Conservation (phyloP, 768 basidiomycete genomes). For the Naematelia aurantialba region DNA sequence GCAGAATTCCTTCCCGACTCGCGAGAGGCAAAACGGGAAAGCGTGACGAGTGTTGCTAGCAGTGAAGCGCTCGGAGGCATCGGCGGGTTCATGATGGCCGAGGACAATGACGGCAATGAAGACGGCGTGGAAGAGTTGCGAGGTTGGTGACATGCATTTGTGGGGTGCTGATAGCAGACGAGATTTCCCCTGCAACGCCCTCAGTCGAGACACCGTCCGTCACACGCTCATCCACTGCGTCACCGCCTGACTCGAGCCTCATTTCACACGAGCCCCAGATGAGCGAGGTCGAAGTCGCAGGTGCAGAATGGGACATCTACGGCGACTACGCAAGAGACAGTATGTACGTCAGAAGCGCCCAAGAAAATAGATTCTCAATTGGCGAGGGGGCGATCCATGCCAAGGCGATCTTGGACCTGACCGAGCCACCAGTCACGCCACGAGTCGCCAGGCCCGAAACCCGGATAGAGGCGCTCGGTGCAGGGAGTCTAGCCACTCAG, state of each 20-base stretch:
- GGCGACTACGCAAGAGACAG: conserved; percentile 41
- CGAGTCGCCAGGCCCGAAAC: not conserved
- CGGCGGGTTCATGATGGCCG: conserved; percentile 46
- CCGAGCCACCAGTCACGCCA: not conserved
- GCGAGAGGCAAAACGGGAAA: not conserved
- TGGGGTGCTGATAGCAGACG: conserved; percentile 6
- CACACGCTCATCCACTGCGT: conserved; percentile 7
- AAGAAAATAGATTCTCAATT: not conserved
- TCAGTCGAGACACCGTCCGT: conserved; percentile 15
- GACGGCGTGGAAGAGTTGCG: conserved; percentile 15
- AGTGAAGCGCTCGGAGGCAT: conserved; percentile 40
- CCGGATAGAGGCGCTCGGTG: not conserved
- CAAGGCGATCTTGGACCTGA: not conserved
- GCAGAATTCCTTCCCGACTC: not conserved
- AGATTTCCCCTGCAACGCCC: conserved; percentile 15
- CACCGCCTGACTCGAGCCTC: conserved; percentile 2
- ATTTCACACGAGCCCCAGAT: not conserved
- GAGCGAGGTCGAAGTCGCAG: not conserved
- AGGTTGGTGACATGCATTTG: conserved; percentile 6
- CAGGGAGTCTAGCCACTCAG: conserved; percentile 16
- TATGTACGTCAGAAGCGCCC: conserved; percentile 28
- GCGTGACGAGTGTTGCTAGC: conserved; percentile 14
- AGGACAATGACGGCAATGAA: conserved; percentile 8
- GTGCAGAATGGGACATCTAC: conserved; percentile 44
- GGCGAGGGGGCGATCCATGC: not conserved